Evolutionary conservation across 768 basidiomycete species (phyloP), one percentile per base, ranked within the genome.

Genomic region (Boletus bicolor): DNA sequence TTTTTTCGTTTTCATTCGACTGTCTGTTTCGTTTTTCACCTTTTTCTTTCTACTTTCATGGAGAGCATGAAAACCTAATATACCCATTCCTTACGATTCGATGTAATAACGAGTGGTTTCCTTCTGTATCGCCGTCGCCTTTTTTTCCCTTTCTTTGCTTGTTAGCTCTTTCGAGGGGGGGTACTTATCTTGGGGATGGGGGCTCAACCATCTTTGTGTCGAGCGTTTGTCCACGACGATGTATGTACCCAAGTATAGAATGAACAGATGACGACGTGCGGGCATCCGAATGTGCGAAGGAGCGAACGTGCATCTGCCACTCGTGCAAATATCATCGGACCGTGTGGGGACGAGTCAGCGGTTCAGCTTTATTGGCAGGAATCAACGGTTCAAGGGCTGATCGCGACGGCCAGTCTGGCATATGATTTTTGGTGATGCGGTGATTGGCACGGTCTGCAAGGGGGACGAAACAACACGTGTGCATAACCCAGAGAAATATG

Each of bases 41-140:
- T 41, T n/a, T 47, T 28, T 19, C 32, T 48, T 24, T 14, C 37
- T 6, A 28, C 47, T 28, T 51, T 47, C 49, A 45, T 21, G 56
- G 54, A 65, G 64, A 56, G 48, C 57, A 54, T 50, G 63, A 68
- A 54, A 56, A 36, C 55, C 34, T 62, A 70, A 59, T 67, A 65
- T 65, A 65, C 68, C 62, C 62, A 7, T 59, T 61, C 44, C 45
- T 48, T 70, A 64, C 26, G 54, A 61, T 61, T 52, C 54, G 49
- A 51, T 57, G 53, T 64, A 69, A 57, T 60, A 54, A 54, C 56
- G 55, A 45, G 53, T 53, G 14, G 56, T 26, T 51, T 43, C 28
- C 34, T n/a, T 54, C 41, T 30, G 34, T 49, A 21, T 36, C 48
- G 44, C 54, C 32, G 41, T 42, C 49, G 8, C 48, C 53, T 26